Percentiles rank a stretch among this genome's conserved stretches.
Evolutionary conservation across 805 yeast genomes (phyloP).

Genomic region (Nakazawaea peltata): DNA sequence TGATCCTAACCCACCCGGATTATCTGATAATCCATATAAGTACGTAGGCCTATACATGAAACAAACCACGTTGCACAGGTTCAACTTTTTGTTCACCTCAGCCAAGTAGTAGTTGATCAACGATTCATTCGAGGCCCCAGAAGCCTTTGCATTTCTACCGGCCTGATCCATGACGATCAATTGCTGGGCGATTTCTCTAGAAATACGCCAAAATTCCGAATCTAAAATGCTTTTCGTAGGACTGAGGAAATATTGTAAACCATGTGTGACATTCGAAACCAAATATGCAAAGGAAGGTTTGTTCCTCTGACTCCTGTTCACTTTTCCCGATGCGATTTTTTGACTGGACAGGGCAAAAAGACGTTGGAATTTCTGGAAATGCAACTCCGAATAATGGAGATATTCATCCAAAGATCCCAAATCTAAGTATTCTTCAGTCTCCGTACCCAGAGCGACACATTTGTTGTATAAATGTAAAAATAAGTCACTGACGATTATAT

Average conservation of each 20-base stretch:
- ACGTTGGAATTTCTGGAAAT: not conserved
- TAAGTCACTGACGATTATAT: not conserved
- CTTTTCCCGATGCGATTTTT: not conserved
- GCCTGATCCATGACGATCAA: not conserved
- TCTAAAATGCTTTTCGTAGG: not conserved
- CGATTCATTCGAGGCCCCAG: too few relatives aligned
- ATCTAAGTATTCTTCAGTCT: not conserved
- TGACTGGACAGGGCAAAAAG: not conserved
- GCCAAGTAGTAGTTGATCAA: not conserved
- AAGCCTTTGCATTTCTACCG: too few relatives aligned
- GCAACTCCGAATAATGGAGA: not conserved
- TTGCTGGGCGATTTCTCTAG: not conserved
- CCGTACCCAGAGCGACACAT: not conserved
- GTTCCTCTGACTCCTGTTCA: not conserved
- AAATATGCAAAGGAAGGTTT: not conserved
- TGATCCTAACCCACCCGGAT: too few relatives aligned
- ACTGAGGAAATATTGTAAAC: not conserved
- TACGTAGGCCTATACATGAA: not conserved
- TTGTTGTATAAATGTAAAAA: slow-evolving; percentile 3
- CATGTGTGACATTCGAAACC: not conserved
- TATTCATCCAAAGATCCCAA: slow-evolving; percentile 1
- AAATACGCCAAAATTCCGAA: not conserved
- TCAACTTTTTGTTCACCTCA: not conserved
- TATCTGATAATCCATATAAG: not conserved
- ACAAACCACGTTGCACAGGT: too few relatives aligned